Percentiles rank a stretch among this genome's conserved stretches.
Evolutionary conservation across 2,329 filamentous ascomycete species (phyloP).

Genomic region (Microdochium bolleyi): DNA sequence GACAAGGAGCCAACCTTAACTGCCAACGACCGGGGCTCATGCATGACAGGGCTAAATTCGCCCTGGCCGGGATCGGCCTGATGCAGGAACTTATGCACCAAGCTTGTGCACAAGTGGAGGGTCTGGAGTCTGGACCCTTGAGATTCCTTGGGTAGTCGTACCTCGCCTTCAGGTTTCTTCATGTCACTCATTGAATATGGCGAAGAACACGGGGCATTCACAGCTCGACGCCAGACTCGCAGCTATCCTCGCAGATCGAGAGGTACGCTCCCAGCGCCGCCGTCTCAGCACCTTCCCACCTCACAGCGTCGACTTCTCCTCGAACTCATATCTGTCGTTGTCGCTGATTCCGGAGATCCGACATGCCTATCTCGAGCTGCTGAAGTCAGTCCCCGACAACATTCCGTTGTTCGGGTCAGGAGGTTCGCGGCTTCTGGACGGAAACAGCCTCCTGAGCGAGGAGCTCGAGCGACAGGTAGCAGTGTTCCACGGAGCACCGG

Average conservation of each 20-base stretch:
- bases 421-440: constrained; percentile 45
- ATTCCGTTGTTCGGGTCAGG: constrained; percentile 34
- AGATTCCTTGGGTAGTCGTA: neutral
- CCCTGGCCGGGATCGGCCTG: neutral
- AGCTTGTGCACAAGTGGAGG: neutral
- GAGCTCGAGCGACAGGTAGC: constrained; percentile 52
- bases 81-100: neutral
- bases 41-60: neutral
- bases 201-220: neutral
- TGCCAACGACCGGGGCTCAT: neutral
- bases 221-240: constrained; percentile 12
- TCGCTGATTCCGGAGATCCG: constrained; percentile 43
- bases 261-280: constrained; percentile 19
- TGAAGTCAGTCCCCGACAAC: constrained; percentile 13
- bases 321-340: constrained; percentile 74
- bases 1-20: neutral
- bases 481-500: constrained; percentile 47
- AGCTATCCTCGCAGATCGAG: constrained; percentile 11
- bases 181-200: neutral
- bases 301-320: constrained; percentile 67
- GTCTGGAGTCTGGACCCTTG: neutral
- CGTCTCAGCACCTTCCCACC: constrained; percentile 50
- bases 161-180: neutral
- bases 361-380: constrained; percentile 50
- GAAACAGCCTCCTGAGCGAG: constrained; percentile 37